Percentiles rank a stretch among this genome's conserved stretches.
Conservation (phyloP, 2,329 filamentous ascomycete species). For the Seiridium cupressi region DNA sequence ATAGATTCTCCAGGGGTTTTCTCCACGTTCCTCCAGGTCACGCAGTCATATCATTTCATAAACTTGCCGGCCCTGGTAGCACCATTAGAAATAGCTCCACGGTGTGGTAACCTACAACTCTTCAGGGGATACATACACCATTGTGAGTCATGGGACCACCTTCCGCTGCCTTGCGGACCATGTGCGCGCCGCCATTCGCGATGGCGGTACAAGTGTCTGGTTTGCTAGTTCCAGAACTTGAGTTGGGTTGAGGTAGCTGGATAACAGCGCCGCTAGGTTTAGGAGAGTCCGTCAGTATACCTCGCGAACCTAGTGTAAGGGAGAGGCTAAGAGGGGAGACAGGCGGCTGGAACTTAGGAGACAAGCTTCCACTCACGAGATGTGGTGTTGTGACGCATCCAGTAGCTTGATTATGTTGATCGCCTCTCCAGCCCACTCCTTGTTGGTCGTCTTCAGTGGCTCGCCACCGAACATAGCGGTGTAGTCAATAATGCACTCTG, state of each 20-base stretch:
- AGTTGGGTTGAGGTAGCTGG: neutral
- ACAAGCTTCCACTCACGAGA: neutral
- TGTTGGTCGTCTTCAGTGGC: constrained; percentile 13
- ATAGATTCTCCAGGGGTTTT: constrained; percentile 29
- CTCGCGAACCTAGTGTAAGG: too few species aligned
- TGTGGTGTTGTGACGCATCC: constrained; percentile 10
- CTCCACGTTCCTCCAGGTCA: constrained; percentile 22
- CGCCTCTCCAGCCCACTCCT: constrained; percentile 18
- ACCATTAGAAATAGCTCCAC: neutral
- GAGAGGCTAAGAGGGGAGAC: too few species aligned
- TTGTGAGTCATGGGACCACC: constrained; percentile 25
- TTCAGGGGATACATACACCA: constrained; percentile 16
- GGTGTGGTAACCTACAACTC: constrained; percentile 1
- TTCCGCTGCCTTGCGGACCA: constrained; percentile 17
- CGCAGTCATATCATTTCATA: constrained; percentile 23
- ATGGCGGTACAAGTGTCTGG: constrained; percentile 20
- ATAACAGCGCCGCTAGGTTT: neutral
- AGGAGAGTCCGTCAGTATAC: neutral
- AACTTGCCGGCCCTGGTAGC: constrained; percentile 18
- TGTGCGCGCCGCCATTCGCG: constrained; percentile 19
- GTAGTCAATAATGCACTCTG: constrained; percentile 26
- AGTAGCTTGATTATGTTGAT: constrained; percentile 15
- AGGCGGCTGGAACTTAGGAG: too few species aligned
- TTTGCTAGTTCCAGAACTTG: neutral
- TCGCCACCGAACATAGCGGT: constrained; percentile 26